phyloP scores from a whole-genome alignment of 2,329 filamentous ascomycete genomes.

The Alternaria sp. region DNA sequence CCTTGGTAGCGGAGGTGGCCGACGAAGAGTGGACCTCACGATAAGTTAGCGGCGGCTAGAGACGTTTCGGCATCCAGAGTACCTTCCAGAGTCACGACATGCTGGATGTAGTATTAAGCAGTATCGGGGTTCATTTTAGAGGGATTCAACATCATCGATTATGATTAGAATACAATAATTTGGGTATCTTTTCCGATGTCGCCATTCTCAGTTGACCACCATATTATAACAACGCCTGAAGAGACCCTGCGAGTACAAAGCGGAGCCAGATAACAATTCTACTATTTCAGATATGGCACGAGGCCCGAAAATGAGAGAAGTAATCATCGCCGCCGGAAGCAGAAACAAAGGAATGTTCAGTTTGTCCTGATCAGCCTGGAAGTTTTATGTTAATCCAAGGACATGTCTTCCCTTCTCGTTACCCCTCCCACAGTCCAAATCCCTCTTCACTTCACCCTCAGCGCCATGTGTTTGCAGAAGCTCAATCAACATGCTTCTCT shows the following conservation, averaged over 20 bases:
- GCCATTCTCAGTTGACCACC: not conserved
- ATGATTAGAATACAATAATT: not conserved
- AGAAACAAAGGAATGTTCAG: not conserved
- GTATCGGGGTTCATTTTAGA: accelerated
- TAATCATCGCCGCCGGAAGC: not conserved
- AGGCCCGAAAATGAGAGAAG: not conserved
- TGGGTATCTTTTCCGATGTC: not conserved
- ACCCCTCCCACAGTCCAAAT: constrained; percentile 19
- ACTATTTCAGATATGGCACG: not conserved
- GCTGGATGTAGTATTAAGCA: not conserved
- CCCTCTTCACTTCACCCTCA: constrained; percentile 25
- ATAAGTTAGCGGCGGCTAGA: constrained; percentile 24
- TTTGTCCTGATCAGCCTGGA: not conserved
- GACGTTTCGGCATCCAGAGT: not conserved
- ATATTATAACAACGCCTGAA: not conserved
- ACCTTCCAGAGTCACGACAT: not conserved
- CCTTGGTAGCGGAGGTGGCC: constrained; percentile 24
- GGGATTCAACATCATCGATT: not conserved
- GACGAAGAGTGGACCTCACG: constrained; percentile 23
- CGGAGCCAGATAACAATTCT: not conserved
- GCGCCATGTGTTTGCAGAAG: constrained; percentile 38
- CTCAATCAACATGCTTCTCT: constrained; percentile 38
- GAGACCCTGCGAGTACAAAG: not conserved
- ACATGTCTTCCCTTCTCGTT: constrained; percentile 30
- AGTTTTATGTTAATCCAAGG: constrained; percentile 22